These are phyloP conservation scores for Yarrowia sp. DNA, from an alignment of 805 yeast genomes.

Conservation along the genomic window DNA sequence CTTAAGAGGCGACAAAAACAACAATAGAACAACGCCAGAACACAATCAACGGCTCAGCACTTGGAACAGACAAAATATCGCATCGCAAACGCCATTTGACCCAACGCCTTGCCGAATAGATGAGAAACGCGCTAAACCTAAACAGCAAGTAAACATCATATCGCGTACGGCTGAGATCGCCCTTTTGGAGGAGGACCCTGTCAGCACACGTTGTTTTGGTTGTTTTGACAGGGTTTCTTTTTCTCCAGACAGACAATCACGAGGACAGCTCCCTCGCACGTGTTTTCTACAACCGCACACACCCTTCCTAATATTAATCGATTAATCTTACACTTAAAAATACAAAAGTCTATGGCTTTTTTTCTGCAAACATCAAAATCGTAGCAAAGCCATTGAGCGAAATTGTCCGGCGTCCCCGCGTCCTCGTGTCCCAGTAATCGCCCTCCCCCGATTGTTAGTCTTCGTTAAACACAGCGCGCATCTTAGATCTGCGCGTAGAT, in stretches of 20 bases:
- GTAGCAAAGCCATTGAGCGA: conserved; percentile 9
- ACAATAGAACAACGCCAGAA: no score
- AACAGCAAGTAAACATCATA: neutral
- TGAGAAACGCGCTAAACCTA: neutral
- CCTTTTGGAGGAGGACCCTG: no score
- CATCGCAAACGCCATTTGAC: no score
- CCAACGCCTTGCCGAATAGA: no score
- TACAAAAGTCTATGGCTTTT: conserved; percentile 14
- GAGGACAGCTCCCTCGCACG: no score
- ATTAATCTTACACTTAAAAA: conserved; percentile 20
- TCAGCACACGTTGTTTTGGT: no score
- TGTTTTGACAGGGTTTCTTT: neutral
- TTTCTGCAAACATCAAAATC: neutral
- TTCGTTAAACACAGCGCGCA: neutral
- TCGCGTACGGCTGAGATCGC: neutral
- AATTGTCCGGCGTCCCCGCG: neutral
- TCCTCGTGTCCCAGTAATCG: no score
- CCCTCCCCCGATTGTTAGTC: neutral
- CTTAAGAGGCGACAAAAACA: no score
- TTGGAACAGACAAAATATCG: no score
- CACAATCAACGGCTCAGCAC: no score
- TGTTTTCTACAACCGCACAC: neutral
- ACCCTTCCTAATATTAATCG: neutral
- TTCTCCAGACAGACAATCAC: neutral
- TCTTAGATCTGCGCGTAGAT: conserved; percentile 37